Conservation (phyloP, 768 basidiomycete species). For the Leccinum incarnatum region DNA sequence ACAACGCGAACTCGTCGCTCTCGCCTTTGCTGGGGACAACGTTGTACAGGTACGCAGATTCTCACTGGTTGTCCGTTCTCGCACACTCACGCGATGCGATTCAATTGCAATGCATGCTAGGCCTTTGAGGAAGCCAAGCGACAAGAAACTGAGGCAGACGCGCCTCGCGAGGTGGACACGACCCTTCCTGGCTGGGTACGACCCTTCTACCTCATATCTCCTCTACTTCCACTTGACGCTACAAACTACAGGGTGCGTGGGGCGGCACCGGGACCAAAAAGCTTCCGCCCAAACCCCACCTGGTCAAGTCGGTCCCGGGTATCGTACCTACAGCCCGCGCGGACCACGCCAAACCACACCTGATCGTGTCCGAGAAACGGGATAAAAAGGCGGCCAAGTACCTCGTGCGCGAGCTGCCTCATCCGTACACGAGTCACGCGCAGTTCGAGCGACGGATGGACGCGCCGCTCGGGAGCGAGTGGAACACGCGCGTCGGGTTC, state of each 20-base stretch:
- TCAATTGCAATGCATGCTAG: constrained; percentile 37
- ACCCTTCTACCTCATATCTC: constrained; percentile 1
- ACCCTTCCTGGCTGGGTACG: constrained; percentile 94
- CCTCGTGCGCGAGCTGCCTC: constrained; percentile 86
- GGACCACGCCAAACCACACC: constrained; percentile 80
- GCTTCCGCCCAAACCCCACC: constrained; percentile 58
- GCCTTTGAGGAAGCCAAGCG: constrained; percentile 85
- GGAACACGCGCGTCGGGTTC: constrained; percentile 88
- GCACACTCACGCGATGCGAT: neutral
- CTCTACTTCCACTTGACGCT: neutral
- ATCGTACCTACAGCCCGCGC: constrained; percentile 75
- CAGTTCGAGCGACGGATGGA: constrained; percentile 89
- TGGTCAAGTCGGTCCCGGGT: constrained; percentile 81
- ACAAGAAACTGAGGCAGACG: constrained; percentile 80
- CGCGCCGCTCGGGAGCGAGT: constrained; percentile 82
- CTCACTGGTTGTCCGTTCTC: too few species aligned
- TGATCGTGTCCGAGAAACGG: constrained; percentile 94
- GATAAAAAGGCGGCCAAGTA: constrained; percentile 94
- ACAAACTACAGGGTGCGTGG: constrained; percentile 77
- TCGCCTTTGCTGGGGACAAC: constrained; percentile 96
- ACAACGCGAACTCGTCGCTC: constrained; percentile 89
- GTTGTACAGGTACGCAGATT: constrained; percentile 71
- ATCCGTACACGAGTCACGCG: constrained; percentile 89
- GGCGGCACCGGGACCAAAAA: constrained; percentile 73
- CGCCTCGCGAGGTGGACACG: constrained; percentile 82